phyloP scores from a whole-genome alignment of 441 rosid genomes.

The Gossypium trilobum region DNA sequence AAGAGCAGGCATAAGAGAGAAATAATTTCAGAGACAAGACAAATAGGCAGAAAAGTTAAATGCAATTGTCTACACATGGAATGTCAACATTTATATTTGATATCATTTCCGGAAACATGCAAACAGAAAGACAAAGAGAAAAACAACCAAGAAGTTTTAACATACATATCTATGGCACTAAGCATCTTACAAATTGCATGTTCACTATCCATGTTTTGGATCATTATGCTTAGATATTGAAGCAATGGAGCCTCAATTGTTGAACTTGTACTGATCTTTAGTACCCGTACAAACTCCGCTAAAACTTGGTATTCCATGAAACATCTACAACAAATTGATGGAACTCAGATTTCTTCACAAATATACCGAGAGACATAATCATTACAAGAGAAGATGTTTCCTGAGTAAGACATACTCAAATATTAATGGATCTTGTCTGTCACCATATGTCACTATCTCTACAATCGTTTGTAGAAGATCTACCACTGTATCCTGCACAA shows the following conservation, averaged over 20 bases:
- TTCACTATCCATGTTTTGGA: slow-evolving; percentile 61
- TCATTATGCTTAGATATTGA: slow-evolving; percentile 66
- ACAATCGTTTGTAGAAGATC: slow-evolving; percentile 58
- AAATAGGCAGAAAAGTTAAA: background rate
- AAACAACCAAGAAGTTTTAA: slow-evolving; percentile 13
- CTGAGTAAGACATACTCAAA: slow-evolving; percentile 40
- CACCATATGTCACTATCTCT: slow-evolving; percentile 66
- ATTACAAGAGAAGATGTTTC: slow-evolving; percentile 5
- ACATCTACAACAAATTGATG: slow-evolving; percentile 28
- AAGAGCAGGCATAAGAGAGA: background rate
- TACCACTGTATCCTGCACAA: slow-evolving; percentile 41
- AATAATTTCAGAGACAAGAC: background rate
- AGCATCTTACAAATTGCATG: slow-evolving; percentile 51
- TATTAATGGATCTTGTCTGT: slow-evolving; percentile 53
- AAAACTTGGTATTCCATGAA: slow-evolving; percentile 70
- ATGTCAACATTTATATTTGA: background rate
- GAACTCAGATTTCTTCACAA: background rate
- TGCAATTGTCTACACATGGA: background rate
- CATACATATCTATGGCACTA: slow-evolving; percentile 18
- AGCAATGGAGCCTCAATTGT: slow-evolving; percentile 53
- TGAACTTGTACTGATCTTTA: slow-evolving; percentile 41
- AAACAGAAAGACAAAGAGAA: slow-evolving; percentile 7
- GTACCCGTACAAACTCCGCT: slow-evolving; percentile 55
- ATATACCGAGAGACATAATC: background rate
- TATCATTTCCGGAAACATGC: background rate